Conservation (phyloP, 2,329 filamentous ascomycete species). For the Epichloe sp. region DNA sequence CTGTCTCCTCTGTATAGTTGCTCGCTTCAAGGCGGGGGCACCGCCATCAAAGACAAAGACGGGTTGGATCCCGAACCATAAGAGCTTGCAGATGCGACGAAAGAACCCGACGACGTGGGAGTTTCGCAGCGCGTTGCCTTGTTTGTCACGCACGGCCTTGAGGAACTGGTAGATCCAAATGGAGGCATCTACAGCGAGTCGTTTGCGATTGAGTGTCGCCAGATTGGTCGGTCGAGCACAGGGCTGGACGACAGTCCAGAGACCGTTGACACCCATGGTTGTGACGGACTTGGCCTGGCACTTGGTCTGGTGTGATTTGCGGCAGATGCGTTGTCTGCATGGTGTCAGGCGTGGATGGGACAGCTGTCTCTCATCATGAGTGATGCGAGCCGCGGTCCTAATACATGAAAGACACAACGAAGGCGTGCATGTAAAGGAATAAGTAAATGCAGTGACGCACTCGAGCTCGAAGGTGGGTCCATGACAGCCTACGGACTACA, state of each 20-base stretch:
- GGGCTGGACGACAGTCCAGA: slow-evolving; percentile 92
- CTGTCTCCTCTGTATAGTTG: slow-evolving; percentile 73
- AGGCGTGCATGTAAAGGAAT: background rate
- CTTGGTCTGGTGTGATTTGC: background rate
- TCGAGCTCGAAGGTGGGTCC: background rate
- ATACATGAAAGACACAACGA: background rate
- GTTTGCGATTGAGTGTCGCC: slow-evolving; percentile 89
- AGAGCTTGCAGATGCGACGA: slow-evolving; percentile 89
- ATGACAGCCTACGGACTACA: too few species aligned
- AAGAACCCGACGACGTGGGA: slow-evolving; percentile 97
- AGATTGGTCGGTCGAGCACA: slow-evolving; percentile 93
- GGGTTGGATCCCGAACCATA: slow-evolving; percentile 91
- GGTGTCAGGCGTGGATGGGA: background rate
- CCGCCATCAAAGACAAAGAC: slow-evolving; percentile 98
- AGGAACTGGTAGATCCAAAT: slow-evolving; percentile 99
- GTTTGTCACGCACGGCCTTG: slow-evolving; percentile 96
- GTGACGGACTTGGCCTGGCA: background rate
- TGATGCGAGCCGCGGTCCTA: background rate
- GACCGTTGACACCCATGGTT: slow-evolving; percentile 92
- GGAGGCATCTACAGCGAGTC: slow-evolving; percentile 90
- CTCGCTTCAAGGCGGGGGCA: slow-evolving; percentile 77
- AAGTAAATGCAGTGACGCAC: background rate
- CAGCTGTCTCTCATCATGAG: background rate
- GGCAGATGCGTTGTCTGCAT: background rate
- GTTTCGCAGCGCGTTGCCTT: slow-evolving; percentile 91